These are phyloP conservation scores for Paulownia fortunei DNA, from an alignment of 257 asterid species.

Conservation along the genomic window DNA sequence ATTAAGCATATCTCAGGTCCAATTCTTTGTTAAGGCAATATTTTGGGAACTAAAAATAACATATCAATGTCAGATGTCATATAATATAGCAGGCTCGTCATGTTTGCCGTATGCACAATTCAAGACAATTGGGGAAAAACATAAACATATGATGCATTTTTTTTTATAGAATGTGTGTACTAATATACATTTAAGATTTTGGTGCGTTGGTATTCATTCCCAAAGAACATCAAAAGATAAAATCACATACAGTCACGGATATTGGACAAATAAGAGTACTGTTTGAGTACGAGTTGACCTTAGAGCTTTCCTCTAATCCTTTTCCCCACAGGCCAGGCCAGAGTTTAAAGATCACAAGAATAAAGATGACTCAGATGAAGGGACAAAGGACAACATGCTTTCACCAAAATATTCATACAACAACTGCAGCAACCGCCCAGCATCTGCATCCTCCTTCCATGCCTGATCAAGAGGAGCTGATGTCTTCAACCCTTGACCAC, in stretches of 20 bases:
- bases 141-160: not conserved
- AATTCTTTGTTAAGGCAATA: too few species aligned
- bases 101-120: not conserved
- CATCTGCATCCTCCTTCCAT: constrained; percentile 60
- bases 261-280: too few species aligned
- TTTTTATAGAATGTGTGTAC: not conserved
- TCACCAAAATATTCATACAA: constrained; percentile 79
- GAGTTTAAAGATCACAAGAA: constrained; percentile 55
- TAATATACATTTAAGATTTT: too few species aligned
- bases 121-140: not conserved
- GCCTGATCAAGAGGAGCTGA: constrained; percentile 63
- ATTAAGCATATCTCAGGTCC: not conserved
- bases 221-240: not conserved
- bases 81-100: not conserved
- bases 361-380: constrained; percentile 61
- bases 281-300: not conserved
- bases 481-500: constrained; percentile 54
- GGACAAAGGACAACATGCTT: constrained; percentile 72
- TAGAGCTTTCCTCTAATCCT: not conserved
- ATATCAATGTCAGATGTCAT: not conserved
- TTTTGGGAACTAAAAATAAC: too few species aligned
- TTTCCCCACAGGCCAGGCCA: not conserved
- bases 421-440: constrained; percentile 56
- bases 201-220: not conserved
- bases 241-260: too few species aligned